Evolutionary conservation across 805 yeast genomes (phyloP).

Genomic region (Lachancea mirantina): DNA sequence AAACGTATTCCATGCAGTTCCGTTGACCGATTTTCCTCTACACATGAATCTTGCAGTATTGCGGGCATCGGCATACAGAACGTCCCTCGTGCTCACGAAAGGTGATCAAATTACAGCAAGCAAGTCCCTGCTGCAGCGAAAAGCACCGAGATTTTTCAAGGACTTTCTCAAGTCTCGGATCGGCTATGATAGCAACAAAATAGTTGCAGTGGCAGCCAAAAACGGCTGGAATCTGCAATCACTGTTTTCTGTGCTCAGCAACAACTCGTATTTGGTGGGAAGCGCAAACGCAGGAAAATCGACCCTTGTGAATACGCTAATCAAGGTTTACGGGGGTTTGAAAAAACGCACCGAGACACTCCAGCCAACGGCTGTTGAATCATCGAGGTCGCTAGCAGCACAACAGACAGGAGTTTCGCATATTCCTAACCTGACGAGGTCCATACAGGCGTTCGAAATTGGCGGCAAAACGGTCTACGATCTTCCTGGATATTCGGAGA

Average conservation of each 20-base stretch:
- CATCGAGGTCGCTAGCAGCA: conserved; percentile 8
- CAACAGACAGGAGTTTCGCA: conserved; percentile 33
- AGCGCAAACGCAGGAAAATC: conserved; percentile 67
- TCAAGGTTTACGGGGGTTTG: conserved; percentile 26
- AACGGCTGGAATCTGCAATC: conserved; percentile 26
- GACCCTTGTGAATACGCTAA: conserved; percentile 44
- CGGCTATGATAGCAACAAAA: conserved; percentile 25
- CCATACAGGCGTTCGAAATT: conserved; percentile 36
- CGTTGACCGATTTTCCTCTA: conserved; percentile 68
- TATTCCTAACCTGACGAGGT: conserved; percentile 69
- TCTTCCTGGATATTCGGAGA: conserved; percentile 34
- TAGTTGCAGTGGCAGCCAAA: conserved; percentile 20
- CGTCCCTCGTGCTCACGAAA: conserved; percentile 23
- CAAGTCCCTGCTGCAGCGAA: conserved; percentile 16
- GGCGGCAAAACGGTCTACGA: conserved; percentile 30
- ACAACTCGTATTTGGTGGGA: conserved; percentile 50
- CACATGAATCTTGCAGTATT: conserved; percentile 34
- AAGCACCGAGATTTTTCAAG: conserved; percentile 27
- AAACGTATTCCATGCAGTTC: conserved; percentile 52
- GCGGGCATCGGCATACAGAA: conserved; percentile 9
- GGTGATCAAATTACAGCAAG: conserved; percentile 28
- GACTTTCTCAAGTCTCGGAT: conserved; percentile 27
- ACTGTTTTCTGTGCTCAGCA: conserved; percentile 17
- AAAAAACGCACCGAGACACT: conserved; percentile 12
- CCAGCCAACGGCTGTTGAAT: conserved; percentile 4